Base-by-base conservation (phyloP, 352 stramenopile genomes). In the Pythium apleroticum region DNA sequence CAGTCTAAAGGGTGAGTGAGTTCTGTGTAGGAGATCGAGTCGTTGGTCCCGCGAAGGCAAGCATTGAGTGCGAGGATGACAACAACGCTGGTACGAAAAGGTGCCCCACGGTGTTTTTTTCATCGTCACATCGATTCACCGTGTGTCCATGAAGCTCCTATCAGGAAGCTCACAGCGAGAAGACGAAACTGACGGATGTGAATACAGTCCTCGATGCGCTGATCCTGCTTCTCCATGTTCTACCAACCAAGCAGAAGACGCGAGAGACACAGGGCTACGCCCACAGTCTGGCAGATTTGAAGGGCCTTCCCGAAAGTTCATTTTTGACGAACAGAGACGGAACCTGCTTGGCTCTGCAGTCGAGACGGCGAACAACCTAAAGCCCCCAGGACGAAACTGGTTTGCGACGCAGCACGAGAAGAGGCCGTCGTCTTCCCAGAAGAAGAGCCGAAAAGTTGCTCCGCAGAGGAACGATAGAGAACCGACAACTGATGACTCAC, bases 311-410 rank as follows among this genome's bases (percentile, higher is more conserved):
- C 11, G 15, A 17, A 41, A 17, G 33, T 41, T 17, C 33, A 41
- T 17, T 41, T 41, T 41, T 17, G 33, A 41, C 33, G 33, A 41
- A 11, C 33, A 41, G 12, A 41, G 33, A 11, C 22, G 43, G 19
- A 50, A 10, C 19, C 49, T 27, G 52, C 28, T 15, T 14, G n/a
- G 27, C 15, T 10, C 20, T 19, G 30, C 4, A 15, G 19, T 27
- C 14, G 55, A 61, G 4, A 24, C 15, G 4, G 35, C 5, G 2
- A 41, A n/a, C 30, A 22, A 30, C 6, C 33, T 8, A 33, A 53
- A 53, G 28, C 15, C 56, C 9, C 5, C 43, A 8, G 30, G 50
- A 28, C 61, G 61, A n/a, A 68, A 68, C 35, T 68, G 61, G 61
- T 63, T 68, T 43, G n/a, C n/a, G 14, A 52, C 52, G 10, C 14